Base-by-base conservation (phyloP, 2,329 filamentous ascomycete species). In the Escovopsis sp. region DNA sequence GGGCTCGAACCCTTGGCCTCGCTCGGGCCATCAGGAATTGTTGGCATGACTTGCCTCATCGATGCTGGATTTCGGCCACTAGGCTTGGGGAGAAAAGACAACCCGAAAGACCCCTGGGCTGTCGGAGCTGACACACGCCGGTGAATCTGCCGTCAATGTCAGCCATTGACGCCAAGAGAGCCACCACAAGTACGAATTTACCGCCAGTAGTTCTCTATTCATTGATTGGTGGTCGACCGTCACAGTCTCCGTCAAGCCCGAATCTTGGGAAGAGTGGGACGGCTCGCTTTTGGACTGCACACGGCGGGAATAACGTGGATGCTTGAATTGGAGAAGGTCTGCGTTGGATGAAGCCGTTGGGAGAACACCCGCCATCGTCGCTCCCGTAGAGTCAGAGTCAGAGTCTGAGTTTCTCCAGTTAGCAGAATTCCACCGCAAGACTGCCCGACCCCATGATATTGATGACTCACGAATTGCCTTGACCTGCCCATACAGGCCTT, bases 211-310 rank as follows among this genome's bases (percentile, higher is more conserved):
- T 11, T 32, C 8, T 32, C 11, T 11, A 11, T 32, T 9, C 28
- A 43, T 38, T 15, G 9, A 26, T 8, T 26, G 15, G 18, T 33
- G 15, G 19, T 23, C 28, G 12, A 41, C 19, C 10, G 33, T 18
- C 19, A 8, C 36, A 28, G 11, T 15, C 9, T 42, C 32, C 3
- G n/a, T 8, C 9, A 43, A n/a, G 3, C 57, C 55, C 6, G 50
- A 44, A 7, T 49, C 48, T 36, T 54, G 47, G 2, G 51, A 52
- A 10, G 40, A 41, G 12, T 57, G 53, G 2, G 51, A 54, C 30
- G 66, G 65, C 50, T 71, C 67, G 47, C 68, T 71, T 50, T 64
- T 69, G 38, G 66, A 69, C 45, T 70, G 63, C 19, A 64, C 56
- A 33, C 66, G 60, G n/a, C 66, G 60, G 38, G 62, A 67, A 45